Evolutionary conservation across 305 asterid species (phyloP), one percentile per base, ranked within the genome.

Genomic region (Rubia balearica): DNA sequence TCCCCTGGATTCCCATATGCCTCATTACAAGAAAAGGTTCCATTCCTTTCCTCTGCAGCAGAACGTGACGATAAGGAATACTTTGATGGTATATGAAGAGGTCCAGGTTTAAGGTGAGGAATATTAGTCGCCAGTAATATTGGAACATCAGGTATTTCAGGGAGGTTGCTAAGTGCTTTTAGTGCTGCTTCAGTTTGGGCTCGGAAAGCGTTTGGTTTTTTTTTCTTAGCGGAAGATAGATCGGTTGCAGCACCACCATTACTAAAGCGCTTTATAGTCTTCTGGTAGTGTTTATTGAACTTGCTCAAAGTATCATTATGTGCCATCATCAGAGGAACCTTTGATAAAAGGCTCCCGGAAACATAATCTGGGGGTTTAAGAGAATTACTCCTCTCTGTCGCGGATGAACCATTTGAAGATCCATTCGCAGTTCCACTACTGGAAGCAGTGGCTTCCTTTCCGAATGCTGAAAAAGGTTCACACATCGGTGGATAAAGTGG

Each of bases 1-100:
- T 84, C 91, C 69, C 81, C 90, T 71, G 83, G 61, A 73, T 79
- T 79, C 71, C 67, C 77, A 71, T 57, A 76, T 57, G 66, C 83
- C n/a, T 55, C 79, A 42, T 13, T 73, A 63, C 49, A 3, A 65
- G 59, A 22, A 80, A 78, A 71, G 73, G 78, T 60, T 38, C 43
- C 74, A 42, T 68, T 36, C 24, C 73, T 62, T 69, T 33, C 22
- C 64, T 59, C 55, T 41, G 69, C 33, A 19, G 69, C 53, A 65
- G 36, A 8, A 42, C 36, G 36, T 8, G 69, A 4, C 8, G 27
- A 19, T 3, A 10, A 3, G 36, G 78, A 53, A 51, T 61, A 62
- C 65, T 60, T n/a, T 1, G 67, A 4, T 12, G 12, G 17, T 13
- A 53, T 8, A 41, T 16, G 70, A 48, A 73, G 48, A 78, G 73